A percentile compares a stretch with the other conserved stretches of the same genome.
These are phyloP conservation scores for Penicillium verrucosum DNA, from an alignment of 2,329 filamentous ascomycete genomes.

Conservation along the genomic window DNA sequence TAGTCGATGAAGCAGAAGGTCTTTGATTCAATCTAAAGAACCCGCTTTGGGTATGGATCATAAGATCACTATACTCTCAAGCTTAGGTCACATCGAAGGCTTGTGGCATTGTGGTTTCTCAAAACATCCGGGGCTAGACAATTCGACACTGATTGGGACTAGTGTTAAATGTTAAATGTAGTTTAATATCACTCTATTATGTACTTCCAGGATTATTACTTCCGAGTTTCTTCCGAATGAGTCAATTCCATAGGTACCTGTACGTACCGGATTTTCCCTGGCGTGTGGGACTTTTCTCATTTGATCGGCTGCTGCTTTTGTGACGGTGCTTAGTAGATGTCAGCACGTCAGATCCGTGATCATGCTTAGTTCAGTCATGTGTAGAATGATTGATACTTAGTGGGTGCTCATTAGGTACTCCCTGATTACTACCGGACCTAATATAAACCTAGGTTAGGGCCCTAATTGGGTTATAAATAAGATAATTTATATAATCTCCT, in stretches of 20 bases:
- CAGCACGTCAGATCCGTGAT: no score
- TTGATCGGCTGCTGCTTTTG: no score
- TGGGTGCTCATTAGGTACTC: no score
- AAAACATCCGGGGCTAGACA: neutral
- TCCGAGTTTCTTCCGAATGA: neutral
- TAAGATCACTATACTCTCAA: neutral
- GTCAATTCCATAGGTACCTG: neutral
- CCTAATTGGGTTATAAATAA: no score
- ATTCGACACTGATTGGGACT: neutral
- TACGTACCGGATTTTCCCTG: no score
- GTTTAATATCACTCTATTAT: neutral
- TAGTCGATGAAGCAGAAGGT: neutral
- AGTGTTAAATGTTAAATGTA: neutral
- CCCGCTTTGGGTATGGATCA: neutral
- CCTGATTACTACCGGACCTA: no score
- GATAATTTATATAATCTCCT: no score
- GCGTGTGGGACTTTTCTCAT: no score
- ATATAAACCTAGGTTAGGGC: no score
- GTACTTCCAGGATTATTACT: neutral
- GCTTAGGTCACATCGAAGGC: neutral
- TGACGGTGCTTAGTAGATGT: no score
- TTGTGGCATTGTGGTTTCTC: constrained; percentile 1
- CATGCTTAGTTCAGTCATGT: no score
- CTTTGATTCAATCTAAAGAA: neutral
- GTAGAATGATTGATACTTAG: no score